Evolutionary conservation across 768 basidiomycete species (phyloP).

Genomic region (Neoboletus brunneissimus): DNA sequence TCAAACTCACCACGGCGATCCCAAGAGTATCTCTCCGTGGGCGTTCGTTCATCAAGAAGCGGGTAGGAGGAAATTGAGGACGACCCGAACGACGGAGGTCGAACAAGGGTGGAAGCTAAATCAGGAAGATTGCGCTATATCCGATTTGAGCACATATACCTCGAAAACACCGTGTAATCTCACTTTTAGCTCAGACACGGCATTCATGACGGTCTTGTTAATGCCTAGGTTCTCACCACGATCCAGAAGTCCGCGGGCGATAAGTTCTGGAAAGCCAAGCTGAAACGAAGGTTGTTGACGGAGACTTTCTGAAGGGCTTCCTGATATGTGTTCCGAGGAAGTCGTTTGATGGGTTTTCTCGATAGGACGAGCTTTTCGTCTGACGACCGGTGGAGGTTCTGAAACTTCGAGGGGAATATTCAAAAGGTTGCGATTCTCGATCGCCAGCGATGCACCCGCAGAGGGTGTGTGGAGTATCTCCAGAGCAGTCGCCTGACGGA

Average conservation of each 20-base stretch:
- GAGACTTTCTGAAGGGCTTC: constrained; percentile 28
- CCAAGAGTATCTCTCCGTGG: constrained; percentile 63
- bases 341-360: constrained; percentile 32
- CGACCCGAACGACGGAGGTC: constrained; percentile 42
- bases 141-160: constrained; percentile 7
- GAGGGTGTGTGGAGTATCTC: constrained; percentile 71
- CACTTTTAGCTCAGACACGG: constrained; percentile 75
- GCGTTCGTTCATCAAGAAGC: constrained; percentile 54
- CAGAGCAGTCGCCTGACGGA: constrained; percentile 81
- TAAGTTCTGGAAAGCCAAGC: constrained; percentile 64
- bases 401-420: constrained; percentile 70
- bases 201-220: constrained; percentile 78
- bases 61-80: constrained; percentile 53
- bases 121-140: constrained; percentile 82
- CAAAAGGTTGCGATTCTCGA: constrained; percentile 80
- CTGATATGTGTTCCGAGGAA: constrained; percentile 18
- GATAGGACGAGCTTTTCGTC: constrained; percentile 35
- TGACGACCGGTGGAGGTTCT: constrained; percentile 38
- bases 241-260: constrained; percentile 71
- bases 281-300: constrained; percentile 44
- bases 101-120: constrained; percentile 63
- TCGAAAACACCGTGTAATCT: constrained; percentile 16
- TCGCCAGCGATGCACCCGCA: constrained; percentile 71
- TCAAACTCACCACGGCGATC: constrained; percentile 69
- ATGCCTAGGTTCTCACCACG: constrained; percentile 79